Base-by-base conservation (phyloP, 306 rosid genomes). In the Dicorynia guianensis region DNA sequence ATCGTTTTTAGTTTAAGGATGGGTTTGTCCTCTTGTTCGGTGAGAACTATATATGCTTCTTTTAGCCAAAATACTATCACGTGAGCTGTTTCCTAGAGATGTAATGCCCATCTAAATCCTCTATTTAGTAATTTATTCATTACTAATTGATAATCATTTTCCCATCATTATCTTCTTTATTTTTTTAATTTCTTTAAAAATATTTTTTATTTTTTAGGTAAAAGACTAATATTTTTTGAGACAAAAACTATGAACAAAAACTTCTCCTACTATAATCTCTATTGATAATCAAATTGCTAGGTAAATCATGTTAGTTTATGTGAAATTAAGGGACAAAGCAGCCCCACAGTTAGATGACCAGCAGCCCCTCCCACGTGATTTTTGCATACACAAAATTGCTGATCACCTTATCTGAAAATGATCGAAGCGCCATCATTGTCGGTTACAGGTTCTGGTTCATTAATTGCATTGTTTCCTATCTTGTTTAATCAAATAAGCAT, bases 271-370 rank as follows among this genome's bases (percentile, higher is more conserved):
- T n/a, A n/a, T n/a, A n/a, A n/a, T n/a, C n/a, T n/a, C n/a, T n/a
- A n/a, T 43, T 59, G 39, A 56, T 11, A 57, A 15, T 63, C 15
- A 68, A 35, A 11, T 17, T 53, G 60, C 30, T 6, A 78, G 61
- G 63, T 68, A 75, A 71, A 59, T 59, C 5, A 42, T 74, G 80
- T 76, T 55, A 18, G 59, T 25, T 42, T 14, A 43, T 69, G 67
- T 40, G 81, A 57, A 69, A 60, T 65, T 57, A 66, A 80, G 87
- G 72, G 85, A 83, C 90, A 77, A 56, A 70, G 85, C 67, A 86
- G 69, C 75, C 85, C 90, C 89, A 83, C 85, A 60, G 25, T 78
- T 55, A 59, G 74, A 74, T 69, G 25, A 77, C 63, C 42, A 67
- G 66, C 74, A 30, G 18, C 5, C 25, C 76, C 52, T 71, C 56